These are phyloP conservation scores for Daedaleopsis sinensis DNA, from an alignment of 768 basidiomycete genomes.

Conservation along the genomic window DNA sequence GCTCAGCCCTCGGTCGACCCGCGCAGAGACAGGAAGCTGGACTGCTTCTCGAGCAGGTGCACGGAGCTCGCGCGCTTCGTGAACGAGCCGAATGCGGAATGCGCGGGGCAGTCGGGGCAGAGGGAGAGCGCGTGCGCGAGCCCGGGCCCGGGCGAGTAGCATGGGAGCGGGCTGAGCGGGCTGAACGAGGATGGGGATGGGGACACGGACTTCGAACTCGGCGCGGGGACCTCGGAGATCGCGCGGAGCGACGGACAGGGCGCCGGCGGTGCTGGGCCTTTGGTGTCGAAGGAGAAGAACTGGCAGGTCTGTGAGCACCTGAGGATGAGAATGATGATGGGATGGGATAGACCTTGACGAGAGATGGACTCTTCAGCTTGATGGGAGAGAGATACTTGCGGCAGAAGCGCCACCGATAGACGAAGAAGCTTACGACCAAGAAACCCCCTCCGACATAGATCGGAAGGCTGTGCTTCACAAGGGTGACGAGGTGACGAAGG, in stretches of 20 bases:
- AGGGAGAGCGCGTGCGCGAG: no score
- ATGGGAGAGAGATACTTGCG: neutral
- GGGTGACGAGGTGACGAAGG: conserved; percentile 1
- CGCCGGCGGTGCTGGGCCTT: no score
- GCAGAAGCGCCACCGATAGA: neutral
- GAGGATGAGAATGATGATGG: neutral
- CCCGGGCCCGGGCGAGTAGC: neutral
- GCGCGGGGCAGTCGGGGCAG: neutral
- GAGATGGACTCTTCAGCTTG: no score
- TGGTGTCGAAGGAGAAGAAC: no score
- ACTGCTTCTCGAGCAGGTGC: neutral
- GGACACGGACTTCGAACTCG: neutral
- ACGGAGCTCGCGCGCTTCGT: neutral
- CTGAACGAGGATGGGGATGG: neutral
- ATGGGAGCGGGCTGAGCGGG: neutral
- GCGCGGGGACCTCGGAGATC: neutral
- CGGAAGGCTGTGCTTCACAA: no score
- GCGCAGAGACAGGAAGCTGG: conserved; percentile 11
- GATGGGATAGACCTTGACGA: neutral
- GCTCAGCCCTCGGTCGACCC: neutral
- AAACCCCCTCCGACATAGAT: no score
- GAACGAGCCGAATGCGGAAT: neutral
- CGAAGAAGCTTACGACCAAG: conserved; percentile 1
- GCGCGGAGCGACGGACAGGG: neutral
- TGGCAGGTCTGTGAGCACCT: no score